These are phyloP conservation scores for Magnusiomyces paraingens DNA, from an alignment of 1,139 yeast genomes.

Conservation along the genomic window DNA sequence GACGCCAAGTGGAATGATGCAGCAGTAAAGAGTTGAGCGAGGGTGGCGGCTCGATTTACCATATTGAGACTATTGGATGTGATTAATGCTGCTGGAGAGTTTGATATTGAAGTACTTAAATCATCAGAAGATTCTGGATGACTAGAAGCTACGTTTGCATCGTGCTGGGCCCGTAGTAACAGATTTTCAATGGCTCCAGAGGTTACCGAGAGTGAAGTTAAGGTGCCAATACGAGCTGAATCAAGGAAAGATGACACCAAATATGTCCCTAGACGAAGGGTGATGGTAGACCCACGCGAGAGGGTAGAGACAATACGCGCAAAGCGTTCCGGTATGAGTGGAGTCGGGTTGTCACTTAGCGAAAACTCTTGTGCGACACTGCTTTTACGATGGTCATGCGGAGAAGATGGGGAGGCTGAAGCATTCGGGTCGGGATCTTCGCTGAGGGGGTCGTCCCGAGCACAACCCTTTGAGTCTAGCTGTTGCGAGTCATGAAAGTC, in stretches of 20 bases:
- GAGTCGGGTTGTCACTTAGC: constrained; percentile 16
- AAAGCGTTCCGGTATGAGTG: constrained; percentile 27
- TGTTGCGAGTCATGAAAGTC: not conserved
- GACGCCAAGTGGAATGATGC: constrained; percentile 29
- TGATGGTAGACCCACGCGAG: constrained; percentile 28
- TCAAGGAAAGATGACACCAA: constrained; percentile 27
- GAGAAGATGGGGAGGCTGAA: too few relatives aligned
- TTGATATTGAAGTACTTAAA: constrained; percentile 2
- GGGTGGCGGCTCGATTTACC: constrained; percentile 26
- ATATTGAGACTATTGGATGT: constrained; percentile 21
- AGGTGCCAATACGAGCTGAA: constrained; percentile 26
- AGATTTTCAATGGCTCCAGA: constrained; percentile 29
- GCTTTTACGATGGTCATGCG: too few relatives aligned
- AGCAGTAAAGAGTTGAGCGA: constrained; percentile 29
- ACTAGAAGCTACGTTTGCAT: constrained; percentile 22
- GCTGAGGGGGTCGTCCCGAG: not conserved
- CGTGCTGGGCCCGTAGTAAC: constrained; percentile 28
- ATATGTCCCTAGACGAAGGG: constrained; percentile 28
- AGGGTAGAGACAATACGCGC: constrained; percentile 26
- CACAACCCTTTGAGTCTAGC: not conserved
- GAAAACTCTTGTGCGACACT: constrained; percentile 6
- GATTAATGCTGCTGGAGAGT: constrained; percentile 17
- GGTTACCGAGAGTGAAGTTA: constrained; percentile 27
- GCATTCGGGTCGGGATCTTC: too few relatives aligned
- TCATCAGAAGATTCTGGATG: constrained; percentile 7